These are phyloP conservation scores for Chlamydomonas reinhardtii DNA, from an alignment of 163 green algal species.

Conservation along the genomic window DNA sequence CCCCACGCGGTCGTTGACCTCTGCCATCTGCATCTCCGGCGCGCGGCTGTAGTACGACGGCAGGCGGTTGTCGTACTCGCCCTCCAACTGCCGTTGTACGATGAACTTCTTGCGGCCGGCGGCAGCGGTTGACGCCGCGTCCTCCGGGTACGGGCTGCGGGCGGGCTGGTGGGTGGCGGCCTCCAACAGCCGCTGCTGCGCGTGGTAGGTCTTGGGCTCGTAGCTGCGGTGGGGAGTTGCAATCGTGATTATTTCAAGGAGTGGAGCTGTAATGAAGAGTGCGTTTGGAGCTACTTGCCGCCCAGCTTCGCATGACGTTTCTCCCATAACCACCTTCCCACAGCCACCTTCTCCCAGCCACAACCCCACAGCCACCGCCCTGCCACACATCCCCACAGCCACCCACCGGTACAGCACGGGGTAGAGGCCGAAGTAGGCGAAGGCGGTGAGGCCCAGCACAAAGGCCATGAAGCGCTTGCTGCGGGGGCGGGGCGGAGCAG, in stretches of 20 bases:
- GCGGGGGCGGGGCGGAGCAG: not conserved
- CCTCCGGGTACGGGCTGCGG: conserved; percentile 13
- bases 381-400: no score
- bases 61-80: conserved; percentile 44
- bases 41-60: conserved; percentile 14
- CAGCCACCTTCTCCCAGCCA: no score
- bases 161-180: not conserved
- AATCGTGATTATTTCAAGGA: no score
- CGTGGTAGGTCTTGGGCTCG: conserved; percentile 24
- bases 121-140: not conserved
- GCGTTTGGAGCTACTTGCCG: no score
- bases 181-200: conserved; percentile 23
- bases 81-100: conserved; percentile 35
- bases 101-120: conserved; percentile 29
- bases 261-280: no score
- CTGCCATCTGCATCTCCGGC: conserved; percentile 42
- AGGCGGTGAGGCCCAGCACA: conserved; percentile 57
- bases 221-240: conserved; percentile 12
- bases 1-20: not conserved
- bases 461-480: conserved; percentile 61
- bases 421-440: conserved; percentile 69
- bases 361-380: no score
- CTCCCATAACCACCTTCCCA: no score
- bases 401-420: conserved; percentile 62
- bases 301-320: no score